Evolutionary conservation across 176 grass and related monocot species (phyloP), one percentile per base, ranked within the genome.

Genomic region (Otatea glauca): DNA sequence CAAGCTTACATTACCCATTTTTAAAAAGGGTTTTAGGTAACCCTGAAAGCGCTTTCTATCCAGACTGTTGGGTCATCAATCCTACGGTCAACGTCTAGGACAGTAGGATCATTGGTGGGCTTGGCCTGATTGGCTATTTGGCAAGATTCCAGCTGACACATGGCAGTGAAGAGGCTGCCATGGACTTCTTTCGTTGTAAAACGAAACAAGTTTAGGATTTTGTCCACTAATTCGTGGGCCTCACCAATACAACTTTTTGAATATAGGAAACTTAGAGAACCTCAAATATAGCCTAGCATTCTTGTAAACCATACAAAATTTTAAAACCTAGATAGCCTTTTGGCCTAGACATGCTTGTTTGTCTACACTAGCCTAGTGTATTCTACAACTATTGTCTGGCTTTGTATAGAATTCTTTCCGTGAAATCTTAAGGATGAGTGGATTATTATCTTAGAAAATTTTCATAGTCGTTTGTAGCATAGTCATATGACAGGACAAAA

Each of bases 291-390:
- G 12, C 58, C 32, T 47, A 48, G 2, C 71, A 35, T 48, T 63
- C 34, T 70, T 48, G 49, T n/a, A 15, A 67, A 56, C 13, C 5
- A 78, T 72, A 79, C 13, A 72, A 48, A 47, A 21, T 41, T 66
- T 79, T 35, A 10, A 34, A 35, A 56, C 67, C 42, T n/a, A 34
- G 45, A 74, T n/a, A 79, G 6, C 44, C 84, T 65, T 86, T 86
- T 72, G 6, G 15, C 15, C 29, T 20, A 65, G 60, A 35, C 16
- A 67, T 67, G 49, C 29, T 66, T 80, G 62, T 51, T 51, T 10
- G 29, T 75, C n/a, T 65, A 24, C 8, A 42, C 41, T 29, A 65
- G 51, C 6, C 20, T 42, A 63, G n/a, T 77, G 53, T 83, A 45
- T 88, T 42, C 25, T n/a, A 6, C 43, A 64, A 13, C 18, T 18